Conservation (phyloP, 2,329 filamentous ascomycete species). For the Microsporum ferrugineum region DNA sequence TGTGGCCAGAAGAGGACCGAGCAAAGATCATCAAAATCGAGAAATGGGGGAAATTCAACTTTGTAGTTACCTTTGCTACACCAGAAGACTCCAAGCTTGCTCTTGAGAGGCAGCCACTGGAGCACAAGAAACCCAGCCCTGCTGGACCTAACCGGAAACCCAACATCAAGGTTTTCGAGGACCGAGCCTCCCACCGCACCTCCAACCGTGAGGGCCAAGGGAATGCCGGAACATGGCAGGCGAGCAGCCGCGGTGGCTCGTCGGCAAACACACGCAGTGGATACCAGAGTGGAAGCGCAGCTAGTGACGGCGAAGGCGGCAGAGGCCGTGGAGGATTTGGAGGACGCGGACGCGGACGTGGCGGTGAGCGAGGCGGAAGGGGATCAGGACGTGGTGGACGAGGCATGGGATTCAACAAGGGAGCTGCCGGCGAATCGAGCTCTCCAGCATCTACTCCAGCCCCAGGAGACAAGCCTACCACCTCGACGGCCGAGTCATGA, state of each 20-base stretch:
- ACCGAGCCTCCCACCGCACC: slow-evolving; percentile 44
- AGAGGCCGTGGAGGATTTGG: slow-evolving; percentile 51
- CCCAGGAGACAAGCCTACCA: slow-evolving; percentile 7
- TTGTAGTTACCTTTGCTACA: slow-evolving; percentile 73
- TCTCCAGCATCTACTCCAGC: slow-evolving; percentile 8
- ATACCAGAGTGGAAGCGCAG: slow-evolving; percentile 71
- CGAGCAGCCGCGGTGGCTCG: slow-evolving; percentile 50
- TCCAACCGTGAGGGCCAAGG: slow-evolving; percentile 24
- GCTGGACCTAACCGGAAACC: slow-evolving; percentile 65
- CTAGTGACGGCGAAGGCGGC: slow-evolving; percentile 60
- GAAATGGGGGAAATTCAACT: slow-evolving; percentile 56
- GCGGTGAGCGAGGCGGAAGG: slow-evolving; percentile 45
- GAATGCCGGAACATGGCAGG: slow-evolving; percentile 46
- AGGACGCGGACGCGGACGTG: slow-evolving; percentile 43
- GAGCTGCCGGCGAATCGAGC: slow-evolving; percentile 8
- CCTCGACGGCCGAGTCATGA: slow-evolving; percentile 6
- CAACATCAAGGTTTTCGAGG: slow-evolving; percentile 71
- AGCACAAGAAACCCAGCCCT: slow-evolving; percentile 59
- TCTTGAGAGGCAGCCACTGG: slow-evolving; percentile 60
- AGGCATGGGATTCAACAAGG: slow-evolving; percentile 32
- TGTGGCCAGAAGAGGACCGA: slow-evolving; percentile 75
- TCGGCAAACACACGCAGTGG: slow-evolving; percentile 55
- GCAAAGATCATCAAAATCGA: slow-evolving; percentile 68
- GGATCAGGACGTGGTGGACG: slow-evolving; percentile 48
- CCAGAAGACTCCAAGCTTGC: slow-evolving; percentile 69